phyloP scores from a whole-genome alignment of 805 yeast genomes.

The Metschnikowia gruessii region DNA sequence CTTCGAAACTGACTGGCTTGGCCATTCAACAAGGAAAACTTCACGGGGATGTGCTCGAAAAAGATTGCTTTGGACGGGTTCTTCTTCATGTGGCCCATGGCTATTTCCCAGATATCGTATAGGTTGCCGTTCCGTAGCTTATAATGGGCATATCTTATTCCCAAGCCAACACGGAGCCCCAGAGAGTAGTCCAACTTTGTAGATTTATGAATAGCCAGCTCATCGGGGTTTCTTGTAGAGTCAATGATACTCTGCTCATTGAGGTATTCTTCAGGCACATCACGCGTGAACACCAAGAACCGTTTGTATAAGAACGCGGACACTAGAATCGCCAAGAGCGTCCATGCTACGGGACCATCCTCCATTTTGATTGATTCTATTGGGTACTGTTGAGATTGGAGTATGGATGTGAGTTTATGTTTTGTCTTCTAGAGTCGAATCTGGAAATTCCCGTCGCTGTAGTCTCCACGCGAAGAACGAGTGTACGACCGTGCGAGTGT shows the following conservation, averaged over 20 bases:
- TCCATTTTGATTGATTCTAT: conserved; percentile 4
- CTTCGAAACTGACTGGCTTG: conserved; percentile 24
- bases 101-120: conserved; percentile 68
- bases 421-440: no score
- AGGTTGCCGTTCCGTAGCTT: conserved; percentile 71
- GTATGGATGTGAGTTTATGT: no score
- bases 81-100: conserved; percentile 23
- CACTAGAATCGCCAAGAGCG: conserved; percentile 19
- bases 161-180: conserved; percentile 66
- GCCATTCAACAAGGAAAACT: conserved; percentile 27
- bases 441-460: no score
- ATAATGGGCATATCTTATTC: conserved; percentile 59
- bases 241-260: conserved; percentile 64
- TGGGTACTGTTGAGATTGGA: no score
- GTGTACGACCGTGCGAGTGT: no score
- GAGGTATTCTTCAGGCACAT: conserved; percentile 56
- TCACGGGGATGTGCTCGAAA: conserved; percentile 22
- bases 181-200: conserved; percentile 69
- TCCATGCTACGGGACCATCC: conserved; percentile 15
- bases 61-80: conserved; percentile 22
- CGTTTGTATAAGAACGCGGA: conserved; percentile 17
- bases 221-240: conserved; percentile 59
- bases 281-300: conserved; percentile 41
- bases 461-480: no score
- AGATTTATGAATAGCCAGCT: conserved; percentile 75